phyloP scores from a whole-genome alignment of 1,139 yeast genomes.

The Blastobotrys serpentis region DNA sequence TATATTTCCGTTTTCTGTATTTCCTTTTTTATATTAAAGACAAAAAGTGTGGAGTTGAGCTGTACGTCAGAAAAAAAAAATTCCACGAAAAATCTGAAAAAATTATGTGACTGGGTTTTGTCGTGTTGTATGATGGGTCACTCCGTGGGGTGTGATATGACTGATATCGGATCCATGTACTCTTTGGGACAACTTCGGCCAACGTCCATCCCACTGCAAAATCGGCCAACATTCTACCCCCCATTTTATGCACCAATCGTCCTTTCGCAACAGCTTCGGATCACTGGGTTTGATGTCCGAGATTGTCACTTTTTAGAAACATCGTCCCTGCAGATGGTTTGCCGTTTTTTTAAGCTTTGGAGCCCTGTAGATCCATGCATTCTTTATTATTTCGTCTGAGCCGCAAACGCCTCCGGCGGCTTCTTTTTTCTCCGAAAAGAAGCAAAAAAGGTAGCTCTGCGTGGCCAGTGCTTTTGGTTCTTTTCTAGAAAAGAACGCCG shows the following conservation, averaged over 20 bases:
- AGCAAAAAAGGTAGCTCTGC: too few species aligned
- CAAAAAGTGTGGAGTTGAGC: background rate
- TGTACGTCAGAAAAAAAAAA: conserved; percentile 6
- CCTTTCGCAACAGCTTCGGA: too few species aligned
- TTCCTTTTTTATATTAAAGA: background rate
- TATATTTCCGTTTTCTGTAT: too few species aligned
- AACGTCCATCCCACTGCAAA: background rate
- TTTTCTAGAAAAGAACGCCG: too few species aligned
- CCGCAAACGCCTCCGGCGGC: too few species aligned
- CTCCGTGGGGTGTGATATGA: conserved; percentile 5
- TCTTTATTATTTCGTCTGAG: background rate
- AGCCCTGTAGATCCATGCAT: conserved; percentile 3
- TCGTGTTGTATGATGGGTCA: background rate
- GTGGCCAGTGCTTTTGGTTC: too few species aligned
- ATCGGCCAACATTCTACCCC: background rate
- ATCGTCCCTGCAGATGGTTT: background rate
- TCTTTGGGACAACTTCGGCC: background rate
- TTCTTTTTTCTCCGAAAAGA: too few species aligned
- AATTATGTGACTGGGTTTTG: conserved; percentile 8
- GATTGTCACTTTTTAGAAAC: too few species aligned
- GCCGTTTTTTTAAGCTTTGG: background rate
- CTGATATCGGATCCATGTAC: background rate
- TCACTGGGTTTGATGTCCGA: too few species aligned
- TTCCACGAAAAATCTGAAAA: background rate
- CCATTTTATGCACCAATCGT: background rate